Percentiles rank a stretch among this genome's conserved stretches.
phyloP scores from a whole-genome alignment of 495 filamentous ascomycete species.

The Xylaria longipes region DNA sequence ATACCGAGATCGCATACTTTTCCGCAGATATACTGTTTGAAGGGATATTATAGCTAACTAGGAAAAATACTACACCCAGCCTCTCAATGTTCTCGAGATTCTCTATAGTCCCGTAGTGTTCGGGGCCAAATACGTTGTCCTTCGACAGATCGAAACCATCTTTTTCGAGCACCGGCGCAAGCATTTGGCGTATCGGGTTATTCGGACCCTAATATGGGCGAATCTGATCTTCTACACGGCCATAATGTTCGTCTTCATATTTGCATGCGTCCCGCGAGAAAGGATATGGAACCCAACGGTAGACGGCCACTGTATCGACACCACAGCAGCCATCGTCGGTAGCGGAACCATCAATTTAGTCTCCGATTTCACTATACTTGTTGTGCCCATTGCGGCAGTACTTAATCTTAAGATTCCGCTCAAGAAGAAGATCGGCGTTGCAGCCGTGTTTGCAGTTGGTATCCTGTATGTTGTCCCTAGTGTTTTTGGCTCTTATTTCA shows the following conservation, averaged over 20 bases:
- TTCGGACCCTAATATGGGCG: background rate
- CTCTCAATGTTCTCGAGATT: constrained; percentile 14
- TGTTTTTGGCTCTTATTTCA: too few relatives aligned
- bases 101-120: constrained; percentile 17
- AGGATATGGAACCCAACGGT: background rate
- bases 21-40: too few relatives aligned
- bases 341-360: background rate
- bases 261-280: background rate
- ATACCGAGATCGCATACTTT: too few relatives aligned
- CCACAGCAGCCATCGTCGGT: background rate
- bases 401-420: background rate
- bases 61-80: background rate
- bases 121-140: constrained; percentile 21
- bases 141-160: constrained; percentile 23
- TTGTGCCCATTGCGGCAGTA: background rate
- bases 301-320: background rate
- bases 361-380: background rate
- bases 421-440: background rate
- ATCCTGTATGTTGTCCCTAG: background rate
- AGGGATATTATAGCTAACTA: too few relatives aligned
- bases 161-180: constrained; percentile 15
- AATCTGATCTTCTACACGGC: background rate
- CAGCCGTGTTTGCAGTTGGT: background rate
- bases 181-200: background rate
- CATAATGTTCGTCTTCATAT: background rate